A percentile compares a stretch with the other conserved stretches of the same genome.
Conservation (phyloP, 2,329 filamentous ascomycete species). For the Xylogone sp. region DNA sequence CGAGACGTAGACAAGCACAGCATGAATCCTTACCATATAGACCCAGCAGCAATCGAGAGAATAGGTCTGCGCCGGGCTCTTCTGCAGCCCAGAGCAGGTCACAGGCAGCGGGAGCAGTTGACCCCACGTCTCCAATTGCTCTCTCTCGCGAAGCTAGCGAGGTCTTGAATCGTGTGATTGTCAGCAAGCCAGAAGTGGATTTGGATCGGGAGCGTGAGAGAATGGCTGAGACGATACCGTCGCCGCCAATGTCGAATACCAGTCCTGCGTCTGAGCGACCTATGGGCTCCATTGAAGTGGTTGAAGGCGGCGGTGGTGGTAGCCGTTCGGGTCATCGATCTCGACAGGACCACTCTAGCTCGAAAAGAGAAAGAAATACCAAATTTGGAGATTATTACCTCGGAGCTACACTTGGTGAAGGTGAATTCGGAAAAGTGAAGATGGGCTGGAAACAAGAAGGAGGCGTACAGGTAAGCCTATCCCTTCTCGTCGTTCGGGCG, state of each 20-base stretch:
- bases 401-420: conserved; percentile 93
- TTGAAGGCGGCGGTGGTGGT: conserved; percentile 36
- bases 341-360: conserved; percentile 50
- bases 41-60: conserved; percentile 36
- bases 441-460: conserved; percentile 97
- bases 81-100: conserved; percentile 22
- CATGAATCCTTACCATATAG: conserved; percentile 38
- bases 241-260: conserved; percentile 36
- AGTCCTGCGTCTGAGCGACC: conserved; percentile 40
- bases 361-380: conserved; percentile 65
- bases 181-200: conserved; percentile 73
- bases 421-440: conserved; percentile 98
- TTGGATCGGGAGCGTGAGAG: conserved; percentile 68
- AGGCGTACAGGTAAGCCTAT: conserved; percentile 64
- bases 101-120: conserved; percentile 32
- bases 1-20: conserved; percentile 37
- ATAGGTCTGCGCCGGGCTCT: conserved; percentile 29
- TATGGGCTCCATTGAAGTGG: conserved; percentile 46
- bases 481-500: background rate
- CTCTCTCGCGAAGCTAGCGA: conserved; percentile 74
- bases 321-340: conserved; percentile 41
- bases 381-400: conserved; percentile 96
- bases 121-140: conserved; percentile 52
- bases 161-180: conserved; percentile 71
- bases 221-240: conserved; percentile 54